Percentiles rank a stretch among this genome's conserved stretches.
Evolutionary conservation across 2,329 filamentous ascomycete genomes (phyloP).

Genomic region (Gaeumannomyces tritici): DNA sequence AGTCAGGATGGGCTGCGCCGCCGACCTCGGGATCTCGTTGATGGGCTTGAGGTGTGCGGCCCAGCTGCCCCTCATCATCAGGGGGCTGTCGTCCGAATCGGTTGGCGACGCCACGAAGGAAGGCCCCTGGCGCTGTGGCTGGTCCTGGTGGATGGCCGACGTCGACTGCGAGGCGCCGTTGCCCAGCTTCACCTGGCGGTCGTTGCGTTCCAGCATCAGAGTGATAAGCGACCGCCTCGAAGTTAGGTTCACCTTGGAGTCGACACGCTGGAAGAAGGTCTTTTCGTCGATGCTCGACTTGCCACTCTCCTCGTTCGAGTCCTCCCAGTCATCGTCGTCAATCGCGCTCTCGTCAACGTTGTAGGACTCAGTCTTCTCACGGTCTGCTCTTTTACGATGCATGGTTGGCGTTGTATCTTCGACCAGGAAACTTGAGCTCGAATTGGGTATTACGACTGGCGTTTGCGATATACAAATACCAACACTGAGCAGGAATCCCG

Average conservation of each 20-base stretch:
- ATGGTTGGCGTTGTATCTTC: too few species aligned
- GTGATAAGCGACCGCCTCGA: constrained; percentile 85
- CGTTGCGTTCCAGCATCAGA: constrained; percentile 71
- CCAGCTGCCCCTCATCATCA: constrained; percentile 54
- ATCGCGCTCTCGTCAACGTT: constrained; percentile 78
- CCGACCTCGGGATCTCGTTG: constrained; percentile 55
- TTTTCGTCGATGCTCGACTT: constrained; percentile 75
- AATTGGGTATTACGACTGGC: too few species aligned
- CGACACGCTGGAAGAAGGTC: constrained; percentile 79
- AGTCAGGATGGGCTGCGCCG: constrained; percentile 68
- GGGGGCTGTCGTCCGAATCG: constrained; percentile 51
- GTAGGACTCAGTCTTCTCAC: constrained; percentile 56
- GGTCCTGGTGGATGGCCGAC: constrained; percentile 51
- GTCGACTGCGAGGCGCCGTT: constrained; percentile 59
- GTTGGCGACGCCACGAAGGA: constrained; percentile 40
- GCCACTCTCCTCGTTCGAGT: constrained; percentile 70
- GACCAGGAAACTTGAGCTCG: too few species aligned
- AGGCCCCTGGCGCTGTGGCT: constrained; percentile 12
- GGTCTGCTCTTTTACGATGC: too few species aligned
- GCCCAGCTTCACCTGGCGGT: constrained; percentile 60
- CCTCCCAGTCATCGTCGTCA: constrained; percentile 58
- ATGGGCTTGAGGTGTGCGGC: constrained; percentile 41
- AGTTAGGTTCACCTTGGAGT: constrained; percentile 75
- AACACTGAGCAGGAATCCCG: too few species aligned
- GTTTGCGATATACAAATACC: too few species aligned